phyloP scores from a whole-genome alignment of 139 green algal genomes.

The Trebouxia sp. region DNA sequence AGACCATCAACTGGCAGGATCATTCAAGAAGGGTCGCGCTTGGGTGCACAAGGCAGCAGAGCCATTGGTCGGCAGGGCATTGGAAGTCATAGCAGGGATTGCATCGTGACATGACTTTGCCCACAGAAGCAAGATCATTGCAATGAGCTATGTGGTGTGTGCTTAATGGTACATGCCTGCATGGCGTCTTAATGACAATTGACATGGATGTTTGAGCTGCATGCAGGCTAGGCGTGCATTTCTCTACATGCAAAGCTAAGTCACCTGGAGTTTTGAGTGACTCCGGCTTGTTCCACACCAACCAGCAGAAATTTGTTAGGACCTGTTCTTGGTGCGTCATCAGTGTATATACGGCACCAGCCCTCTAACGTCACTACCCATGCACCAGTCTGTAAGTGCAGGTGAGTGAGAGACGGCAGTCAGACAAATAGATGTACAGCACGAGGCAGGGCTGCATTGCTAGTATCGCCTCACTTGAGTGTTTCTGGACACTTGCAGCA shows the following conservation, averaged over 20 bases:
- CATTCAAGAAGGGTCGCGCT: no score
- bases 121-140: no score
- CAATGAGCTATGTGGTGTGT: no score
- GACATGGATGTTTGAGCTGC: background rate
- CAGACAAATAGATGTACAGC: no score
- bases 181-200: no score
- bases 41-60: no score
- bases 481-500: conserved; percentile 43
- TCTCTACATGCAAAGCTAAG: background rate
- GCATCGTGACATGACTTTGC: no score
- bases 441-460: background rate
- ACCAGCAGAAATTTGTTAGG: background rate
- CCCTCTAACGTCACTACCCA: conserved; percentile 56
- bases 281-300: conserved; percentile 6
- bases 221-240: background rate
- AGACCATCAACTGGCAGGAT: no score
- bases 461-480: conserved; percentile 30
- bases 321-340: background rate
- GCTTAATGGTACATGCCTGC: no score
- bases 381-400: conserved; percentile 44
- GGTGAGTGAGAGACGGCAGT: background rate
- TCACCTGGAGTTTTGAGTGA: background rate
- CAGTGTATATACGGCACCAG: conserved; percentile 39
- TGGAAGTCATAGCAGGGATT: no score
- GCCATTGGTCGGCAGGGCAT: no score